These are phyloP conservation scores for Lagenidium giganteum DNA, from an alignment of 352 stramenopile species.

Conservation along the genomic window DNA sequence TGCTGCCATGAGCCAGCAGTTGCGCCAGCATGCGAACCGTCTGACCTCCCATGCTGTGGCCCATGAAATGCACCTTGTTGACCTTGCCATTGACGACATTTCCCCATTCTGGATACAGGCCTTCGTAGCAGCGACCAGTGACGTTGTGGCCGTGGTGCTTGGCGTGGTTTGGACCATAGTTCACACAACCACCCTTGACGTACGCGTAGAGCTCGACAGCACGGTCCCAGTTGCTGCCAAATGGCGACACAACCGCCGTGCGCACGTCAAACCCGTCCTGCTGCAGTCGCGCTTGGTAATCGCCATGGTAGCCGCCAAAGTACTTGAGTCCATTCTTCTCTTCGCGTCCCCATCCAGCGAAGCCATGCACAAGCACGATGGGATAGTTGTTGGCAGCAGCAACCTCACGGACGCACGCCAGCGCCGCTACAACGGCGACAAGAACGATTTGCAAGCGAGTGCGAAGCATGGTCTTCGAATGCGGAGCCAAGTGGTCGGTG, in stretches of 20 bases:
- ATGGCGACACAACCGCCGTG: slow-evolving; percentile 21
- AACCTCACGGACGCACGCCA: too few relatives aligned
- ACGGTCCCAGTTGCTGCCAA: slow-evolving; percentile 41
- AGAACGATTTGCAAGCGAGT: too few relatives aligned
- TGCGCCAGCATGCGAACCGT: slow-evolving; percentile 37
- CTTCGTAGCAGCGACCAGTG: slow-evolving; percentile 22
- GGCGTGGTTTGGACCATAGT: slow-evolving; percentile 36
- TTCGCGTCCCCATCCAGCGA: slow-evolving; percentile 26
- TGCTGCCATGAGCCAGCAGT: slow-evolving; percentile 26
- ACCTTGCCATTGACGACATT: slow-evolving; percentile 24
- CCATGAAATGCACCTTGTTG: slow-evolving; percentile 36
- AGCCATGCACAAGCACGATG: slow-evolving; percentile 33
- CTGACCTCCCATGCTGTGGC: slow-evolving; percentile 36
- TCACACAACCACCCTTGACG: slow-evolving; percentile 34
- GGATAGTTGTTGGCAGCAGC: slow-evolving; percentile 19
- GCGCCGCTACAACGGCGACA: too few relatives aligned
- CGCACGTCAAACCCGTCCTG: slow-evolving; percentile 24
- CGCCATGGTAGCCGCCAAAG: slow-evolving; percentile 27
- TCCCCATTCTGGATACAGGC: slow-evolving; percentile 37
- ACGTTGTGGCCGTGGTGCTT: slow-evolving; percentile 19
- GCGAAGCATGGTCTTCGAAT: too few relatives aligned
- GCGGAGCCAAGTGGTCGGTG: too few relatives aligned
- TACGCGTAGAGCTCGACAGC: slow-evolving; percentile 44
- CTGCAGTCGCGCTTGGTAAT: slow-evolving; percentile 23
- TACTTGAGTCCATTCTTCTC: slow-evolving; percentile 24